Evolutionary conservation across 805 yeast species (phyloP), one percentile per base, ranked within the genome.

Genomic region (Maudiozyma bulderi): DNA sequence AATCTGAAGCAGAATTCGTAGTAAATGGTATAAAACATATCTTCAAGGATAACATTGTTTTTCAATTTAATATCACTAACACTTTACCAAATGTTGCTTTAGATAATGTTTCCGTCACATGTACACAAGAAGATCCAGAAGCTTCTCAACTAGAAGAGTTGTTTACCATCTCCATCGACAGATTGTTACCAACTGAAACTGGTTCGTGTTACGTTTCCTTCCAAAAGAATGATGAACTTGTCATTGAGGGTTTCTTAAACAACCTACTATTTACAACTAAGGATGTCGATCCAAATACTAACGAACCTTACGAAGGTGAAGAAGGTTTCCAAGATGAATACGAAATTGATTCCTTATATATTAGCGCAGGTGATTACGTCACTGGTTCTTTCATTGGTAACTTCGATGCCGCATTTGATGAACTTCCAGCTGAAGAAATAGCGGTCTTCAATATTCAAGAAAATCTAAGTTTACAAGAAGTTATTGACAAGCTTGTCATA

Each of bases 251-350:
- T 1, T 79, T 91, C 58, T 74, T 77, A 43, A 85, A 84, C 65
- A 77, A 80, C 7, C 73, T 91, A 52, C 75, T 82, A 26, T 91
- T 84, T 72, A 79, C 82, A 15, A 76, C 88, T 45, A 84, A 81
- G 67, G 98, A 91, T 64, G 73, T 86, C 55, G 84, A 87, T 57
- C 82, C 87, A 44, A 74, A 77, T 8, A 82, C 89, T 13, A 81
- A 82, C 20, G 78, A 76, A 53, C 76, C 84, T 46, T 77, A 76
- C 51, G 83, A 77, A 43, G 80, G 76, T 45, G 86, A 81, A 43
- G 95, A 84, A 55, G 97, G 96, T 14, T 86, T 83, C 75, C 85
- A 84, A 55, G 98, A 93, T 67, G 96, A 90, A 68, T 93, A 91
- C 68, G 93, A 84, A 64, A 78, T 93, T 55, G 97, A 88, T 67